Evolutionary conservation across 371 early-diverging fungal species (phyloP).

Genomic region (Rhizomucor miehei): DNA sequence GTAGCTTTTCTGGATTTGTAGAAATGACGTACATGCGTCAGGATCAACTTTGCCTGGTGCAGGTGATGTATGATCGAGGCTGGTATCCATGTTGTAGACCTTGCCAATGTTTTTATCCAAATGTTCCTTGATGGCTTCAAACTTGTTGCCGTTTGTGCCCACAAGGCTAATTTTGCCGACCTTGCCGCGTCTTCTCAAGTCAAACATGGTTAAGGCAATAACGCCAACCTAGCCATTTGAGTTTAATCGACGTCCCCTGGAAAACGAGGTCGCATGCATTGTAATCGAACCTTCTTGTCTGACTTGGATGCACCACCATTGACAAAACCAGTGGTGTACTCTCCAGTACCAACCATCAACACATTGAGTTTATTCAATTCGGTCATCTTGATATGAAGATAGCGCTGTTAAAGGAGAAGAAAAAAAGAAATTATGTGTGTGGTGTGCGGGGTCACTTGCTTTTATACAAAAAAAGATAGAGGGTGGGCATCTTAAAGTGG

Average conservation of each 20-base stretch:
- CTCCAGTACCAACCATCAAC: conserved; percentile 38
- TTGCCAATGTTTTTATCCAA: conserved; percentile 25
- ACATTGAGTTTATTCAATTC: conserved; percentile 22
- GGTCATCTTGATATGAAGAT: too few relatives aligned
- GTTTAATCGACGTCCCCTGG: neutral
- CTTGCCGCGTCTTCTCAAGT: conserved; percentile 41
- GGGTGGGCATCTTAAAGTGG: too few relatives aligned
- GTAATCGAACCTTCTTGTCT: conserved; percentile 32
- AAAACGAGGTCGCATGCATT: neutral
- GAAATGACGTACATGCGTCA: conserved; percentile 25
- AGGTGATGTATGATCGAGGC: conserved; percentile 26
- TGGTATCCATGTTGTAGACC: conserved; percentile 32
- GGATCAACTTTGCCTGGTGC: conserved; percentile 27
- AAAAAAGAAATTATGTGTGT: too few relatives aligned
- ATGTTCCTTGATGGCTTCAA: conserved; percentile 27
- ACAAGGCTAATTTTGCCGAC: conserved; percentile 32
- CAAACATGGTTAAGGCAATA: conserved; percentile 43
- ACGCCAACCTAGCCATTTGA: conserved; percentile 27
- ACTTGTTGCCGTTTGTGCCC: conserved; percentile 45
- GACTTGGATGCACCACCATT: conserved; percentile 23
- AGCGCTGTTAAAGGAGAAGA: too few relatives aligned
- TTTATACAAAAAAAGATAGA: too few relatives aligned
- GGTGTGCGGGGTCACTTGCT: too few relatives aligned
- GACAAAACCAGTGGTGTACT: conserved; percentile 42
- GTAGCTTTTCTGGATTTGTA: neutral